phyloP scores from a whole-genome alignment of 2,329 filamentous ascomycete species.

The Sordariomycetes sp. region DNA sequence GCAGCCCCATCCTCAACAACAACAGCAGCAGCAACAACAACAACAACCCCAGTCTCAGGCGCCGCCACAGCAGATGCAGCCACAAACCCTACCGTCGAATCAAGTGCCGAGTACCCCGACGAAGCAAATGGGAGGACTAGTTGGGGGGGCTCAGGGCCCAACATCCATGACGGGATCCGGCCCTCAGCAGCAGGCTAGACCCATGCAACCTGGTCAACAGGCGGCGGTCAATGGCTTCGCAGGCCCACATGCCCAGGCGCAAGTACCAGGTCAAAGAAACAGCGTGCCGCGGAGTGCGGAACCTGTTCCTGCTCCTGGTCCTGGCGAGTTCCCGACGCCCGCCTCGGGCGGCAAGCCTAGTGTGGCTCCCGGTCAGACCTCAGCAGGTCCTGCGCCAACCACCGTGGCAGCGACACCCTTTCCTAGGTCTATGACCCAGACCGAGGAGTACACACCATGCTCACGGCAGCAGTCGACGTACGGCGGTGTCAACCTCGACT shows the following conservation, averaged over 20 bases:
- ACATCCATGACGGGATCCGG: background rate
- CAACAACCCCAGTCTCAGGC: constrained; percentile 15
- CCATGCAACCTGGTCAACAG: constrained; percentile 24
- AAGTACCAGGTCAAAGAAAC: constrained; percentile 25
- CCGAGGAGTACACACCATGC: constrained; percentile 40
- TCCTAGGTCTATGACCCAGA: constrained; percentile 2
- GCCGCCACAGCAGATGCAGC: constrained; percentile 27
- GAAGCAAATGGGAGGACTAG: constrained; percentile 7
- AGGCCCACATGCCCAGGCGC: constrained; percentile 14
- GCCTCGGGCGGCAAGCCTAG: background rate
- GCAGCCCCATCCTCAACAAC: constrained; percentile 24
- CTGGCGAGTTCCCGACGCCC: background rate
- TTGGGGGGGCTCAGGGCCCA: constrained; percentile 16
- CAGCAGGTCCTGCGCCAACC: background rate
- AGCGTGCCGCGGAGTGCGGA: constrained; percentile 40
- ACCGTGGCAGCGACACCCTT: background rate
- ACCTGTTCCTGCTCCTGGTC: constrained; percentile 10
- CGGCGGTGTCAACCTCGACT: constrained; percentile 60
- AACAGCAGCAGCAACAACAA: constrained; percentile 20
- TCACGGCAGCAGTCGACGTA: constrained; percentile 42
- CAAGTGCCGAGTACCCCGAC: constrained; percentile 16
- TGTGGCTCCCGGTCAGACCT: background rate
- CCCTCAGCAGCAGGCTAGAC: constrained; percentile 7
- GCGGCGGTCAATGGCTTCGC: constrained; percentile 22
- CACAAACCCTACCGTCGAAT: constrained; percentile 9